Evolutionary conservation across 345 rosid genomes (phyloP), one percentile per base, ranked within the genome.

Genomic region (Sonneratia caseolaris): DNA sequence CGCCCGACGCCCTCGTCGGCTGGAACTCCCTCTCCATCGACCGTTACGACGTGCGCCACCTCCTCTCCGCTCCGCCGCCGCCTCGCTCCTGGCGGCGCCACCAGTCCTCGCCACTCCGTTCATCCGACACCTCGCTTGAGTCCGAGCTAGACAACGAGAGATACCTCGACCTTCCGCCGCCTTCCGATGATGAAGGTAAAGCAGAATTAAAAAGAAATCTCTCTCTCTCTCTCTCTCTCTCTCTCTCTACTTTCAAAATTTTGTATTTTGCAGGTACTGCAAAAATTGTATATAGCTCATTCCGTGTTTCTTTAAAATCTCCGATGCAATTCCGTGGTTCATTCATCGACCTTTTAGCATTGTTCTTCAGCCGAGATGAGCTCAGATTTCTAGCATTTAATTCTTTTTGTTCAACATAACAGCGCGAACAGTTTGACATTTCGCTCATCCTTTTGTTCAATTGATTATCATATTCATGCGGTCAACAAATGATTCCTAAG

Each of bases 31-130:
- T 94, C 64, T 73, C 85, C 72, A 94, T 94, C 79, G 98, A 94
- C 84, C 97, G 98, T 18, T 94, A 94, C 79, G 97, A 94, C 77
- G 97, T 87, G 21, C 98, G 98, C 51, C 98, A 94, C 79, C 97
- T 94, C 78, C 96, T 94, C 78, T 83, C 96, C 72, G 51, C 86
- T 67, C 97, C 89, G 42, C 96, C 97, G 36, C 89, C 88, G 5
- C 96, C 92, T 16, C 76, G 75, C 47, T 85, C 77, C 76, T 88
- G 88, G 37, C 75, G 72, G 71, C 87, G 83, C 65, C 78, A 32
- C 53, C 71, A 27, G 67, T 69, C 79, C 9, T 82, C 82, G 68
- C 35, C 74, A 35, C 65, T 68, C 48, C 79, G 78, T 3, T 82
- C 79, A 2, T 87, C 76, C 37, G 68, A 71, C 64, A 56, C 74